Base-by-base conservation (phyloP, 805 yeast species). In the Candida insectorum region DNA sequence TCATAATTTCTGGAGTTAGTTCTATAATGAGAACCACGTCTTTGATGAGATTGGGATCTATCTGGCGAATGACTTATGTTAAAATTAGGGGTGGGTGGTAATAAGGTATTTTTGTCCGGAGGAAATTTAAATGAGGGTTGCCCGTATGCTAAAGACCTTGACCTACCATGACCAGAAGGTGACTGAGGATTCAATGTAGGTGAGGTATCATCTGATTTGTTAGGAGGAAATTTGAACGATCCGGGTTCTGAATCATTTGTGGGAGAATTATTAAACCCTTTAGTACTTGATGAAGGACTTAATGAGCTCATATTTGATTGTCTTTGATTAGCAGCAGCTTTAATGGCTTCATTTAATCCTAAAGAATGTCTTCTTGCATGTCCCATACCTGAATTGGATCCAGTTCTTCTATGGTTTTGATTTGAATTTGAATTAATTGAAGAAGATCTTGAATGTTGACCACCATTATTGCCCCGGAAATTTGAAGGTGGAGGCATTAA, bases 251-350 rank as follows among this genome's bases (percentile, higher is more conserved):
- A 48, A 15, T 38, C 33, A 11, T 36, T 45, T 18, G 44, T 33
- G 4, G 55, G 45, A 5, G 34, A 28, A 11, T 32, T 31, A 10
- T 27, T 16, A 6, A 14, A 9, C n/a, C 18, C 18, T 7, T 18
- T 27, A 18, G 25, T 26, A 22, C 39, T 40, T 4, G 57, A 48
- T 7, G 59, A 39, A 21, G 65, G 62, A 33, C 58, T 52, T 31
- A 60, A 54, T 2, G 69, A 48, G 16, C 56, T 50, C 44, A 61
- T 48, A 43, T 66, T 66, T 23, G 55, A 52, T 39, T 62, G 67
- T 56, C 88, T 73, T 54, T 86, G 93, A 45, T 80, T 81, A 4
- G 96, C 96, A n/a, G 98, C 98, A 5, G 97, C 97, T 47, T 81
- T 81, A 49, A 85, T 88, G 9, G 97, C 97, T 60, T 91, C 98